Percentiles rank a stretch among this genome's conserved stretches.
phyloP scores from a whole-genome alignment of 352 stramenopile genomes.

The Plasmopara viticola region DNA sequence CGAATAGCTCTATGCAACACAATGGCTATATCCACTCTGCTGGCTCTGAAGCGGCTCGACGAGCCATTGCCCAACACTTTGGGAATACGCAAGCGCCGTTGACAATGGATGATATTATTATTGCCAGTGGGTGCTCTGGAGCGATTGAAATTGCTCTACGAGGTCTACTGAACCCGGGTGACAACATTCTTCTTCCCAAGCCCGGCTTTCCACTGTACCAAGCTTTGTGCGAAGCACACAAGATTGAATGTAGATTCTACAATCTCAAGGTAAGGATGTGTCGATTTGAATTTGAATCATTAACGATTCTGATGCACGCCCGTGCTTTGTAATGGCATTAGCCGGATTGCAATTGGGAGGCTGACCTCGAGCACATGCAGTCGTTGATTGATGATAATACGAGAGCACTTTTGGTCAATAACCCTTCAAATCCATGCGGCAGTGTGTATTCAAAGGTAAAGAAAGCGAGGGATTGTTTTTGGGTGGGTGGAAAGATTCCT shows the following conservation, averaged over 20 bases:
- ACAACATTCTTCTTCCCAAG: conserved; percentile 91
- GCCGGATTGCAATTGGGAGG: conserved; percentile 89
- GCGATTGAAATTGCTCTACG: conserved; percentile 91
- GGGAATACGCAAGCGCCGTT: conserved; percentile 44
- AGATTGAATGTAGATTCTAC: conserved; percentile 91
- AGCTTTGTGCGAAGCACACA: conserved; percentile 89
- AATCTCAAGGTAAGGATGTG: conserved; percentile 43
- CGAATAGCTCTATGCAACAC: conserved; percentile 63
- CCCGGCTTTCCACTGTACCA: conserved; percentile 95
- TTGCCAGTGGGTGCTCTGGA: conserved; percentile 90
- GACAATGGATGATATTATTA: conserved; percentile 90
- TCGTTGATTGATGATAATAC: conserved; percentile 78
- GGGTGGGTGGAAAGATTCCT: too few relatives aligned
- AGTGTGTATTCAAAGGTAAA: conserved; percentile 88
- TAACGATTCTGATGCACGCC: background rate
- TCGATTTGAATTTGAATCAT: background rate
- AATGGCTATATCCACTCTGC: conserved; percentile 92
- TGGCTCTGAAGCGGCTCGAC: conserved; percentile 75
- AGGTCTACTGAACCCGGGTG: conserved; percentile 84
- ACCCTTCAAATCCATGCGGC: conserved; percentile 93
- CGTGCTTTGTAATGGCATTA: conserved; percentile 4
- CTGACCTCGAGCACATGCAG: conserved; percentile 89
- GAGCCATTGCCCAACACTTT: conserved; percentile 86
- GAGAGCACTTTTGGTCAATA: conserved; percentile 93
- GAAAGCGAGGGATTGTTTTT: background rate